Evolutionary conservation across 371 early-diverging fungal species (phyloP), one percentile per base, ranked within the genome.

Genomic region (Circinella minor): DNA sequence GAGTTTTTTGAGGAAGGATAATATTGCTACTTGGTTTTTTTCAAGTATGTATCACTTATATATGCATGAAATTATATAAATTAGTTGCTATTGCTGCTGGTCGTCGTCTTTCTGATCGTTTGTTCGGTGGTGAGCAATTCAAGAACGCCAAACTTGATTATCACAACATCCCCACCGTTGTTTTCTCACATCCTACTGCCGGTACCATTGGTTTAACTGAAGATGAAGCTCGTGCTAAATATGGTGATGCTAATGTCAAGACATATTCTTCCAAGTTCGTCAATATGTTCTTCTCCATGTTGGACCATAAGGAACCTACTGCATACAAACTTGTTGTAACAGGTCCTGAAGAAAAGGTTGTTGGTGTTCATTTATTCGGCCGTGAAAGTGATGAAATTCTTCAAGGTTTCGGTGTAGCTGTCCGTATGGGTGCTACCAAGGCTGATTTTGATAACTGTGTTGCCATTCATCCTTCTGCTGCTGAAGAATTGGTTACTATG

Each of bases 401-500:
- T 66, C 98, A 99, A 89, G 82, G 81, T 7, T 98, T 98, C 82
- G 89, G 89, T 69, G 92, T 92, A 20, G 93, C 92, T 38, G 78
- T 93, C 55, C 89, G 91, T 78, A 94, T 93, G 93, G 96, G 97
- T n/a, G 96, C 98, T 13, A 96, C 96, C 61, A 98, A 98, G 84
- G 88, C 86, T 20, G 98, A 98, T 76, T 94, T 99, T 75, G 96
- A 97, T 78, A 89, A 77, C 78, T 93, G 94, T 49, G 96, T 99
- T 27, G 98, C 98, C 37, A 96, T 99, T 65, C 99, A 99, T 81
- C 99, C 99, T 38, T 98, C 98, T 15, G 94, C 96, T 67, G 91
- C 95, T 11, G 99, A 99, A 76, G 99, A 94, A 79, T 72, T 94
- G 75, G 93, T 92, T 59, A 73, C 62, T 17, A 61, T 61, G 43